Evolutionary conservation across 2,329 filamentous ascomycete species (phyloP).

Genomic region (Sarocladium kiliense): DNA sequence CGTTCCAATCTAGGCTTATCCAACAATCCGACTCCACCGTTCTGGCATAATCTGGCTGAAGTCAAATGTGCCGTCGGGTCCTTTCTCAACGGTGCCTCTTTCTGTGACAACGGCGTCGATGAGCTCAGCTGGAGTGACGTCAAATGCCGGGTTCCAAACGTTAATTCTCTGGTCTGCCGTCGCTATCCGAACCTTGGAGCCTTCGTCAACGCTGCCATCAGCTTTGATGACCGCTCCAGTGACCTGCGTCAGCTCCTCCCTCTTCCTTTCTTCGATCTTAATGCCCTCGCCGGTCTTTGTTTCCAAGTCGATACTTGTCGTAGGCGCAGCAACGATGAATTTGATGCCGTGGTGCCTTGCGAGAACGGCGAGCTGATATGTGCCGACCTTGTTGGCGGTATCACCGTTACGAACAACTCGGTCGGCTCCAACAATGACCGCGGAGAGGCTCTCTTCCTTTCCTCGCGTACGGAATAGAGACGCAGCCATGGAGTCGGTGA

Average conservation of each 20-base stretch:
- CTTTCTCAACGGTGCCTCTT: conserved; percentile 79
- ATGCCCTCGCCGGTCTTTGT: conserved; percentile 77
- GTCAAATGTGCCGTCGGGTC: conserved; percentile 63
- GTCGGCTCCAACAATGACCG: conserved; percentile 91
- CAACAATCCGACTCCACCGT: conserved; percentile 38
- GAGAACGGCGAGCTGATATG: conserved; percentile 86
- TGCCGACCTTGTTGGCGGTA: conserved; percentile 98
- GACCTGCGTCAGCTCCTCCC: conserved; percentile 78
- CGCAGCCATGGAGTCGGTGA: conserved; percentile 96
- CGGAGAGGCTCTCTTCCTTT: conserved; percentile 63
- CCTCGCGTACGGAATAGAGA: conserved; percentile 67
- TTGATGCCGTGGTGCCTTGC: conserved; percentile 84
- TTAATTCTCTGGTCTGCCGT: conserved; percentile 73
- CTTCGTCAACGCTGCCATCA: conserved; percentile 58
- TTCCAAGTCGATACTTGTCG: conserved; percentile 84
- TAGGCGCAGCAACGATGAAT: conserved; percentile 91
- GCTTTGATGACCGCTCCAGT: conserved; percentile 67
- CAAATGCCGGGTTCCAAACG: conserved; percentile 97
- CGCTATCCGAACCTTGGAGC: conserved; percentile 63
- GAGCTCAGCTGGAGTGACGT: conserved; percentile 81
- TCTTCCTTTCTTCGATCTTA: conserved; percentile 81
- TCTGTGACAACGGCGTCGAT: conserved; percentile 96
- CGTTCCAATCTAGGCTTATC: neutral
- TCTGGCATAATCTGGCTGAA: conserved; percentile 53
- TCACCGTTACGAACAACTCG: conserved; percentile 94